Percentiles rank a stretch among this genome's conserved stretches.
Evolutionary conservation across 768 basidiomycete species (phyloP).

Genomic region (Amylocystis lapponica): DNA sequence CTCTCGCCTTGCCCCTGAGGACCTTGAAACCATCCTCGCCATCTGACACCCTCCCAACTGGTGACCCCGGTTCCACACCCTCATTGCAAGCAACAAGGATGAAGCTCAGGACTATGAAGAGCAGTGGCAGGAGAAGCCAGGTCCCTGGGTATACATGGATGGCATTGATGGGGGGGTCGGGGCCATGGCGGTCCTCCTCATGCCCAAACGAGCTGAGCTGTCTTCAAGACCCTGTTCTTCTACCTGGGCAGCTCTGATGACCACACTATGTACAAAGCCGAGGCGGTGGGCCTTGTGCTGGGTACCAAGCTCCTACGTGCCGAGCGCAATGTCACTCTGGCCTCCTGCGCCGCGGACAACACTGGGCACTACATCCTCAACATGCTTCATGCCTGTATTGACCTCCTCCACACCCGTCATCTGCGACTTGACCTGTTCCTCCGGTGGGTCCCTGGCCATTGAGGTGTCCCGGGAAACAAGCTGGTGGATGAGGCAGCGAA

Average conservation of each 20-base stretch:
- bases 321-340: not conserved
- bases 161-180: constrained; percentile 24
- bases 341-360: constrained; percentile 8
- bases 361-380: constrained; percentile 7
- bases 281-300: constrained; percentile 23
- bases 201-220: not conserved
- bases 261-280: constrained; percentile 27
- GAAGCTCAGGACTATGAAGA: constrained; percentile 6
- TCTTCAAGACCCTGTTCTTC: constrained; percentile 3
- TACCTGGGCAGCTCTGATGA: constrained; percentile 16
- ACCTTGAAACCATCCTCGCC: constrained; percentile 17
- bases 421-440: not conserved
- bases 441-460: constrained; percentile 11
- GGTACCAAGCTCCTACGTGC: constrained; percentile 18
- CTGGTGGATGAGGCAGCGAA: constrained; percentile 9
- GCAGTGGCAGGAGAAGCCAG: not conserved
- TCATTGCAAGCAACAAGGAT: constrained; percentile 1
- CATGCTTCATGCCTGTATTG: constrained; percentile 1
- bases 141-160: constrained; percentile 22
- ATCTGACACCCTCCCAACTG: no score
- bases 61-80: not conserved
- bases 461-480: constrained; percentile 9
- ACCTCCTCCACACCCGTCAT: not conserved
- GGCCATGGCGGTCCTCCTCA: constrained; percentile 26
- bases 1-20: constrained; percentile 9